These are phyloP conservation scores for Podaxis rugospora DNA, from an alignment of 768 basidiomycete species.

Conservation along the genomic window DNA sequence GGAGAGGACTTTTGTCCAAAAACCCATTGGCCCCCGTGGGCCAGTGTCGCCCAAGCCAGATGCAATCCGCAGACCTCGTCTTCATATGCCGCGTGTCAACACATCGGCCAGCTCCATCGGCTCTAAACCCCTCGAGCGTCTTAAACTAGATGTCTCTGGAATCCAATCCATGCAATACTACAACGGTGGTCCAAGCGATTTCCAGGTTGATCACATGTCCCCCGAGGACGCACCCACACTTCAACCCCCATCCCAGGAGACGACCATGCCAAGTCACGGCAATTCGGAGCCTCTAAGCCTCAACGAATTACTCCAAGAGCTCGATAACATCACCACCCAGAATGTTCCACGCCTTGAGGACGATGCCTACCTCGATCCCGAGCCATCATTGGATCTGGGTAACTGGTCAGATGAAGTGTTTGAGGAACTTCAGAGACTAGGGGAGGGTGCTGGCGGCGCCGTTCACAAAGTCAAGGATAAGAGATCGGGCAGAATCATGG, in stretches of 20 bases:
- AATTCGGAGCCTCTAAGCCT: conserved; percentile 34
- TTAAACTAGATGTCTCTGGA: conserved; percentile 1
- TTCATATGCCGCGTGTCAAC: not conserved
- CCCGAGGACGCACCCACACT: conserved; percentile 8
- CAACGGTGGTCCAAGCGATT: conserved; percentile 5
- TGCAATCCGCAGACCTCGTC: not conserved
- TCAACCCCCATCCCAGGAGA: conserved; percentile 21
- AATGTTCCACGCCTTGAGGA: conserved; percentile 19
- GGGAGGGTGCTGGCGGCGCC: conserved; percentile 95
- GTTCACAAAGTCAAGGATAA: conserved; percentile 91
- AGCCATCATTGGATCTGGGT: conserved; percentile 20
- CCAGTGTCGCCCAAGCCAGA: conserved; percentile 16
- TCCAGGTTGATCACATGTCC: conserved; percentile 2
- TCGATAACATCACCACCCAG: conserved; percentile 21
- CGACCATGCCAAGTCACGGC: conserved; percentile 25
- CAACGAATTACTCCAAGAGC: conserved; percentile 30
- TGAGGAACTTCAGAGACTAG: conserved; percentile 74
- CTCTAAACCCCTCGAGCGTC: not conserved
- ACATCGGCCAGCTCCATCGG: not conserved
- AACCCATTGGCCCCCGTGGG: conserved; percentile 52
- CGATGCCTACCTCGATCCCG: conserved; percentile 16
- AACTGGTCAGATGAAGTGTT: conserved; percentile 69
- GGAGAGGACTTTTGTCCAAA: conserved; percentile 23
- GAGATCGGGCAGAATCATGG: conserved; percentile 77
- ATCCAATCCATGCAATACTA: conserved; percentile 1